These are phyloP conservation scores for Ophiostoma ips DNA, from an alignment of 2,329 filamentous ascomycete genomes.

Conservation along the genomic window DNA sequence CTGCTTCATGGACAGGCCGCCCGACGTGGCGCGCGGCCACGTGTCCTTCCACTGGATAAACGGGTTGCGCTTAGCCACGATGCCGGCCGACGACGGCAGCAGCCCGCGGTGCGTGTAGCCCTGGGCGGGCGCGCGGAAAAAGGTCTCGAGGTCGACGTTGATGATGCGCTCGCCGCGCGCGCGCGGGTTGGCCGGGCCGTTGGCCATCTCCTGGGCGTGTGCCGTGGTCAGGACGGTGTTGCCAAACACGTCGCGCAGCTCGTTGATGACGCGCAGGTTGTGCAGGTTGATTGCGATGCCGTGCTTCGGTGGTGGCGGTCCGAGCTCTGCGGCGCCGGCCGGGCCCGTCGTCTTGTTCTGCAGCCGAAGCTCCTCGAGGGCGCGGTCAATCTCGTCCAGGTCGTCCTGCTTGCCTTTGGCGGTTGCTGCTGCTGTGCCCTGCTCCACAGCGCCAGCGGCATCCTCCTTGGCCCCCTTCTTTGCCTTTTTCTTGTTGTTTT, in stretches of 20 bases:
- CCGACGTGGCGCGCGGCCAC: constrained; percentile 68
- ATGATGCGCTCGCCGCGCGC: constrained; percentile 19
- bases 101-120: not conserved
- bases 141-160: constrained; percentile 41
- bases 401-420: constrained; percentile 12
- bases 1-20: constrained; percentile 62
- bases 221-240: constrained; percentile 43
- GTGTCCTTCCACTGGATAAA: constrained; percentile 79
- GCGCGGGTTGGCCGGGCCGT: constrained; percentile 11
- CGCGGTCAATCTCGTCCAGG: constrained; percentile 42
- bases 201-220: constrained; percentile 33
- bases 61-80: constrained; percentile 58
- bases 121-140: constrained; percentile 22
- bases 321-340: not conserved
- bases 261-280: constrained; percentile 65
- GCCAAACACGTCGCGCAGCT: constrained; percentile 60
- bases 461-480: not conserved
- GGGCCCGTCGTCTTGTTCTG: not conserved
- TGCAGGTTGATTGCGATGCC: not conserved
- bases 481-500: not conserved
- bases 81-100: constrained; percentile 1
- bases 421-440: constrained; percentile 14
- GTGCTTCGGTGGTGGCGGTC: not conserved
- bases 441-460: not conserved
- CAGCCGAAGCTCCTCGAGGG: constrained; percentile 31